phyloP scores from a whole-genome alignment of 83 land plant species.

The Larix sibirica region DNA sequence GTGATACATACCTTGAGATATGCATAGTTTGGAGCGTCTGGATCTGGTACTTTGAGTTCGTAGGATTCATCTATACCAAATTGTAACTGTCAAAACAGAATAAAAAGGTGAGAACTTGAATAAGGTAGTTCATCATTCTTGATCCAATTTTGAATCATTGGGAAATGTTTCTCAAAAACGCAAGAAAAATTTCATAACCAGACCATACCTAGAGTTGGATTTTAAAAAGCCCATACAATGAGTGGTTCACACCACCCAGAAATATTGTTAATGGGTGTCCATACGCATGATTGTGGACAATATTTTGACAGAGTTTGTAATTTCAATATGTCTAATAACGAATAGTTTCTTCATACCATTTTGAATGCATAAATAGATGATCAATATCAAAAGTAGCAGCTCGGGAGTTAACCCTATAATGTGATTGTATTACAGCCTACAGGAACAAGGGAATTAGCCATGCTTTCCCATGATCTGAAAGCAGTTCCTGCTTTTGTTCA shows the following conservation, averaged over 20 bases:
- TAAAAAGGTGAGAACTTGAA: background rate
- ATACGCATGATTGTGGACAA: background rate
- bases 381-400: background rate
- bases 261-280: background rate
- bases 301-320: background rate
- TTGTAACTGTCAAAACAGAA: conserved; percentile 41
- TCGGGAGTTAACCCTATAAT: background rate
- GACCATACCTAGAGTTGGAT: no score
- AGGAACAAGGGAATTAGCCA: background rate
- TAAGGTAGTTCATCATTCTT: background rate
- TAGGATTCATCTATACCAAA: conserved; percentile 71
- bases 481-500: background rate
- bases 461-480: background rate
- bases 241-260: background rate
- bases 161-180: background rate
- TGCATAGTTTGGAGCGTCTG: conserved; percentile 33
- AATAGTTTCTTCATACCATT: background rate
- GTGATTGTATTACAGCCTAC: background rate
- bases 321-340: background rate
- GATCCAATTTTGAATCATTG: background rate
- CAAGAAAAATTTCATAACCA: no score
- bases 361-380: no score
- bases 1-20: conserved; percentile 40
- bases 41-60: conserved; percentile 36
- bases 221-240: background rate